Conservation (phyloP, 2,329 filamentous ascomycete species). For the Thelonectria blattea region DNA sequence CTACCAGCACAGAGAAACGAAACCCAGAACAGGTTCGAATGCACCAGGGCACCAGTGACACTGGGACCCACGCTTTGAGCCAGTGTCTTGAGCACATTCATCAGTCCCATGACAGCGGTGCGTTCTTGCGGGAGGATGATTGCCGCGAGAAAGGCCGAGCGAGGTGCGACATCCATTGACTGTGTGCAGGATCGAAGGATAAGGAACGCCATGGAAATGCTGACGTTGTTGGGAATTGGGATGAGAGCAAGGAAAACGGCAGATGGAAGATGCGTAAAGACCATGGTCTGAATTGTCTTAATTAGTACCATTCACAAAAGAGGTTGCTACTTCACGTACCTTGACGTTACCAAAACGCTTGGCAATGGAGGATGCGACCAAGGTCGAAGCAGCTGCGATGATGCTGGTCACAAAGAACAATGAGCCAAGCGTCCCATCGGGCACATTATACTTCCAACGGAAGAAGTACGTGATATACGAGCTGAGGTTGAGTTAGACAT, state of each 20-base stretch:
- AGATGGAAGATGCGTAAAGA: conserved; percentile 75
- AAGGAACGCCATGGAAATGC: conserved; percentile 64
- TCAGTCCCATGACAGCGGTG: conserved; percentile 70
- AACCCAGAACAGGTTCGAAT: conserved; percentile 11
- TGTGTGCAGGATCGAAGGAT: conserved; percentile 66
- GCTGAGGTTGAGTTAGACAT: conserved; percentile 36
- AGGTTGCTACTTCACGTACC: conserved; percentile 48
- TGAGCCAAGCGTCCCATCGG: conserved; percentile 57
- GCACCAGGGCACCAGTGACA: conserved; percentile 5
- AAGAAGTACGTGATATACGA: conserved; percentile 66
- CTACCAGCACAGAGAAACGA: conserved; percentile 8
- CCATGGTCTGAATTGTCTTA: conserved; percentile 64
- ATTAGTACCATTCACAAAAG: background rate
- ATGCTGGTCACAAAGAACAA: conserved; percentile 62
- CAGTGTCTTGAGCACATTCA: conserved; percentile 13
- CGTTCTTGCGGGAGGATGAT: conserved; percentile 69
- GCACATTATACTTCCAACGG: conserved; percentile 53
- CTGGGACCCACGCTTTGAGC: conserved; percentile 10
- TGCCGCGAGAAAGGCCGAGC: conserved; percentile 71
- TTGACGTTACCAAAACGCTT: conserved; percentile 67
- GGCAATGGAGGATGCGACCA: conserved; percentile 60
- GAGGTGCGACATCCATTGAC: conserved; percentile 74
- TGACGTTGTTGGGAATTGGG: conserved; percentile 59
- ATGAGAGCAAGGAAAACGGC: conserved; percentile 69
- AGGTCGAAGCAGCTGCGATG: conserved; percentile 57